Evolutionary conservation across 2,329 filamentous ascomycete species (phyloP), one percentile per base, ranked within the genome.

Genomic region (Arthrobotrys sinensis): DNA sequence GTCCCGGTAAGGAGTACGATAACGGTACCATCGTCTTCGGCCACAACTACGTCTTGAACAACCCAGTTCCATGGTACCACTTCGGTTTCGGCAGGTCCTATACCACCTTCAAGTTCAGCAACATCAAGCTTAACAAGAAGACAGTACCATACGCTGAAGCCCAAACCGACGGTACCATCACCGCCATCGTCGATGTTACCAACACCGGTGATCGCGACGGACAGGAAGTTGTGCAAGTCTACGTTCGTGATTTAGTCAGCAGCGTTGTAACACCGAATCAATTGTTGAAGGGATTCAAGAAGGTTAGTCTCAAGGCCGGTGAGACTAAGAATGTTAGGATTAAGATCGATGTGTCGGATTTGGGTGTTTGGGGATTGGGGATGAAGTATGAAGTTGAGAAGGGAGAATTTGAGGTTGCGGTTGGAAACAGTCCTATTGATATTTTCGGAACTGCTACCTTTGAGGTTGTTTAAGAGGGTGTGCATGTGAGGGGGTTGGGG

Each of bases 361-460:
- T 89, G 80, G 88, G 88, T 0, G 81, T 90, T 6, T 90, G 89
- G 89, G 85, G 89, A 82, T 81, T 84, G 11, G 85, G 84, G 38
- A 91, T 92, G 90, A 85, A 90, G 83, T 93, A 93, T 83, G 90
- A 92, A 24, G 91, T 93, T 43, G 92, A 93, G 86, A 88, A 88
- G 2, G 91, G 91, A 0, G 87, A 90, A 46, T 93, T 93, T 82
- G 84, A 86, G 4, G 85, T 92, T 8, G 85, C 87, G 68, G 87
- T 91, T 14, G 91, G 91, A 1, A 84, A 84, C n/a, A 88, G 85
- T 36, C 11, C 66, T 19, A 62, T 77, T 53, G 73, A 77, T 46
- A 77, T 77, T 38, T 45, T 45, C 16, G 73, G 73, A 0, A 77
- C 67, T 53, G 73, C 67, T 48, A 71, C 38, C 34, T 71, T 77